Evolutionary conservation across 495 filamentous ascomycete genomes (phyloP).

Genomic region (Lasiosphaeriaceae sp.): DNA sequence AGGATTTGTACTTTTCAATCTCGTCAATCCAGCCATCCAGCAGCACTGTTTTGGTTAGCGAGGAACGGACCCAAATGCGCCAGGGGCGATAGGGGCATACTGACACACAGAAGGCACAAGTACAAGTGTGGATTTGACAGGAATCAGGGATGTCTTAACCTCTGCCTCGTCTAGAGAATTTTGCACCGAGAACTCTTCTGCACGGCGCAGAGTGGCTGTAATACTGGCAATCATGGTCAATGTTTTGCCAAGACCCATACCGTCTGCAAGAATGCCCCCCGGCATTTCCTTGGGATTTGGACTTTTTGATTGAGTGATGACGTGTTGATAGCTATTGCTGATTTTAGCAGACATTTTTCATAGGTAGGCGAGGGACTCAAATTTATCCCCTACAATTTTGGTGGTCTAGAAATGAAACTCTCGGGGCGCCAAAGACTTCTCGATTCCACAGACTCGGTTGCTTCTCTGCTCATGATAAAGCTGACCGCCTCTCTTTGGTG

Average conservation of each 20-base stretch:
- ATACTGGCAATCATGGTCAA: slow-evolving; percentile 35
- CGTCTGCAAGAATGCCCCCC: slow-evolving; percentile 40
- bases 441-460: background rate
- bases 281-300: background rate
- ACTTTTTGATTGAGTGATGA: slow-evolving; percentile 8
- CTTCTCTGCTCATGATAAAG: background rate
- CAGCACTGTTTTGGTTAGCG: slow-evolving; percentile 5
- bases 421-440: background rate
- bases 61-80: no score
- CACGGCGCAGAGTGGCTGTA: slow-evolving; percentile 18
- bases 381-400: background rate
- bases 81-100: background rate
- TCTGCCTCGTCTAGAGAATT: background rate
- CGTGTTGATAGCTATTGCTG: slow-evolving; percentile 1
- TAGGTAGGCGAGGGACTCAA: no score
- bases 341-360: background rate
- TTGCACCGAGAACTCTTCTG: slow-evolving; percentile 39
- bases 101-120: slow-evolving; percentile 35
- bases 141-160: slow-evolving; percentile 4
- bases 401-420: background rate
- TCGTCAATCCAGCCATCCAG: slow-evolving; percentile 28
- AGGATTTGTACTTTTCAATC: slow-evolving; percentile 26
- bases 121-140: slow-evolving; percentile 32
- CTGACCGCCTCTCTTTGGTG: background rate
- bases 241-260: slow-evolving; percentile 47